Percentiles rank a stretch among this genome's conserved stretches.
Conservation (phyloP, 2,329 filamentous ascomycete species). For the Pseudocercospora musae region DNA sequence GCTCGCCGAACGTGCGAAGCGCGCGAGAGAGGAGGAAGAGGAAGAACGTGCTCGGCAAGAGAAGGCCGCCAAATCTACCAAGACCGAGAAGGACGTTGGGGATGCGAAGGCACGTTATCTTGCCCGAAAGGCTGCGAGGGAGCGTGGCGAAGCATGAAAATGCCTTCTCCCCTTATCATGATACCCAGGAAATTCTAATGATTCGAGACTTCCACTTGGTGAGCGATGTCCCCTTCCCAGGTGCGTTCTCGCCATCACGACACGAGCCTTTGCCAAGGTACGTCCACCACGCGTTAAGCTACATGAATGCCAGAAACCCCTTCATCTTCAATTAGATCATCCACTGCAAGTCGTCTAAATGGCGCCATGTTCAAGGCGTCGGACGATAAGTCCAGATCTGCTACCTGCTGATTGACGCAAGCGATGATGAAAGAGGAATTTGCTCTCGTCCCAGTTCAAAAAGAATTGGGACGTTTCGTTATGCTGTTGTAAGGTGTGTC, state of each 20-base stretch:
- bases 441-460: background rate
- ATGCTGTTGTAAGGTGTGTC: background rate
- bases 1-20: slow-evolving; percentile 68
- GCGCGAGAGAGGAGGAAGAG: slow-evolving; percentile 65
- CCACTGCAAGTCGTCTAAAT: background rate
- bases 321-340: background rate
- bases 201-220: background rate
- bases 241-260: background rate
- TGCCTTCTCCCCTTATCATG: background rate
- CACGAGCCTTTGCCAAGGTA: background rate
- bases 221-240: background rate
- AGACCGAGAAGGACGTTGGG: slow-evolving; percentile 72
- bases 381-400: background rate
- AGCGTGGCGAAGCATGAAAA: slow-evolving; percentile 38
- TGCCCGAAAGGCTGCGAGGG: slow-evolving; percentile 70
- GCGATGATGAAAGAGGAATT: background rate
- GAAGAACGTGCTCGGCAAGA: slow-evolving; percentile 63
- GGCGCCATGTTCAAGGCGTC: background rate
- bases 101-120: slow-evolving; percentile 78
- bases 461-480: background rate
- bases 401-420: background rate
- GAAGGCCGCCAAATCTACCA: slow-evolving; percentile 68
- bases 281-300: background rate
- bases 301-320: background rate
- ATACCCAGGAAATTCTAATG: background rate